These are phyloP conservation scores for Fusarium cyanostomum DNA, from an alignment of 2,329 filamentous ascomycete species.

Conservation along the genomic window DNA sequence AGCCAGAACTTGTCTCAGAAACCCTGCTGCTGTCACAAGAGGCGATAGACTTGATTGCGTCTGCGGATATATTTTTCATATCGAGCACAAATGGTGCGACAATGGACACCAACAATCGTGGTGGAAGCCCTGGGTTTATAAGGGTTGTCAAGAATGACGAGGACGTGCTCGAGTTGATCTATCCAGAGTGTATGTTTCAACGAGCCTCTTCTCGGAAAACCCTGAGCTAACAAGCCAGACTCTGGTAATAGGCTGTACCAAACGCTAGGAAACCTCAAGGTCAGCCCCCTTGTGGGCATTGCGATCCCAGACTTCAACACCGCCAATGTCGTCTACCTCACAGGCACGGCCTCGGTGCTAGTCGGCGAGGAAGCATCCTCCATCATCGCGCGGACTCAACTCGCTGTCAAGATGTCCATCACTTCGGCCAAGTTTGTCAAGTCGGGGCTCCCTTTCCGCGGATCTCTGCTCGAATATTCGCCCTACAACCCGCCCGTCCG, in stretches of 20 bases:
- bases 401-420: conserved; percentile 76
- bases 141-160: conserved; percentile 69
- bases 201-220: not conserved
- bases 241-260: conserved; percentile 88
- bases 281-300: conserved; percentile 73
- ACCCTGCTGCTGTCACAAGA: conserved; percentile 57
- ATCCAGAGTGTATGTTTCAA: conserved; percentile 72
- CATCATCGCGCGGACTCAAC: conserved; percentile 73
- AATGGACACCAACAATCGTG: conserved; percentile 88
- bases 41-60: conserved; percentile 67
- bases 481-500: conserved; percentile 84
- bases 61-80: conserved; percentile 81
- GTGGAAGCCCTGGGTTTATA: conserved; percentile 78
- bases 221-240: conserved; percentile 49
- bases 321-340: conserved; percentile 78
- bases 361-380: conserved; percentile 68
- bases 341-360: conserved; percentile 74
- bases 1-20: conserved; percentile 60
- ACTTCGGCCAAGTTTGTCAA: conserved; percentile 69
- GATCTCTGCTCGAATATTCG: conserved; percentile 65
- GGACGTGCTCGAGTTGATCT: conserved; percentile 64
- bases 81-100: conserved; percentile 71
- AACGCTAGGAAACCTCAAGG: conserved; percentile 78
- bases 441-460: conserved; percentile 74
- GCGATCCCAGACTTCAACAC: conserved; percentile 78